phyloP scores from a whole-genome alignment of 768 basidiomycete species.

The Sarcodon aspratus region DNA sequence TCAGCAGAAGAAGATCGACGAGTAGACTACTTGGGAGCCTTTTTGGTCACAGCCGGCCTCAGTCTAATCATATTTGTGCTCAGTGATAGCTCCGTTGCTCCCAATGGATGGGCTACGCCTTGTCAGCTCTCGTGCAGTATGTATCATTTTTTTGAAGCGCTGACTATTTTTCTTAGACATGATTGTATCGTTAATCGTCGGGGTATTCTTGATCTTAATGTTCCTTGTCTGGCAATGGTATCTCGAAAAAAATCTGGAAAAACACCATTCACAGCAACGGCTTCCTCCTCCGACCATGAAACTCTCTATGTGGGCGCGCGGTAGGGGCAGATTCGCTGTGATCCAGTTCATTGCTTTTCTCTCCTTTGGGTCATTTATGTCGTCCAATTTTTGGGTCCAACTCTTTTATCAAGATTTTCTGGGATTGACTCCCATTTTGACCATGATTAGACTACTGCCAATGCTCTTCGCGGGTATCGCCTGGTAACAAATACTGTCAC shows the following conservation, averaged over 20 bases:
- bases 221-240: constrained; percentile 62
- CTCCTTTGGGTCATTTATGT: constrained; percentile 46
- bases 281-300: constrained; percentile 56
- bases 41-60: constrained; percentile 52
- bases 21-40: constrained; percentile 72
- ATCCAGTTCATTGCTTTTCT: constrained; percentile 55
- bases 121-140: constrained; percentile 29
- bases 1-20: constrained; percentile 22
- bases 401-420: constrained; percentile 65
- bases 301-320: constrained; percentile 48
- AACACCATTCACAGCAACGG: constrained; percentile 2
- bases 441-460: constrained; percentile 58
- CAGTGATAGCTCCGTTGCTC: constrained; percentile 52
- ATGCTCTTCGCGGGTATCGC: constrained; percentile 59
- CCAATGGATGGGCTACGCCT: constrained; percentile 46
- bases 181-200: constrained; percentile 53
- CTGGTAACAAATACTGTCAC: constrained; percentile 16
- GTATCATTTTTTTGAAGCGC: constrained; percentile 1
- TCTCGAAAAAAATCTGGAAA: constrained; percentile 49
- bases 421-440: constrained; percentile 38
- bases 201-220: constrained; percentile 38
- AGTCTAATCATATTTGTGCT: constrained; percentile 66
- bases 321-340: constrained; percentile 47
- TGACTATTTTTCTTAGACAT: constrained; percentile 37
- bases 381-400: constrained; percentile 48